Conservation (phyloP, 208 protist species). For the Angomonas deanei region DNA sequence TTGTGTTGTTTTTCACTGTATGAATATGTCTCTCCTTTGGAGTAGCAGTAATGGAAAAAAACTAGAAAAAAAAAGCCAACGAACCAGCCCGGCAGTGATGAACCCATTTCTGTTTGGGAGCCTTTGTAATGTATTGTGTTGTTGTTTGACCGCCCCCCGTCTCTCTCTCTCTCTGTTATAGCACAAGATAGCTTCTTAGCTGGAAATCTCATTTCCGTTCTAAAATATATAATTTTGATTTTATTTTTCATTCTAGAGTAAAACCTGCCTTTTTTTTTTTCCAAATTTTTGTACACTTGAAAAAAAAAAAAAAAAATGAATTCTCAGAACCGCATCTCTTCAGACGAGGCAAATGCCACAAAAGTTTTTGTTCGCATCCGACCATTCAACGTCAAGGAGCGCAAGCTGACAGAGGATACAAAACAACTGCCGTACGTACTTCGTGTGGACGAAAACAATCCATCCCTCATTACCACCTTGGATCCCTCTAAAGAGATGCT, state of each 20-base stretch:
- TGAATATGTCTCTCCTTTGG: too few relatives aligned
- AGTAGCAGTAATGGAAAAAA: too few relatives aligned
- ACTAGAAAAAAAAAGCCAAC: too few relatives aligned
- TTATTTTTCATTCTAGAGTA: not conserved
- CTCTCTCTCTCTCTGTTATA: too few relatives aligned
- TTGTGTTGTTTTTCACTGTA: slow-evolving; percentile 10
- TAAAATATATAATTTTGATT: not conserved
- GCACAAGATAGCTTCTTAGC: too few relatives aligned
- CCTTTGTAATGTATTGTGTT: too few relatives aligned
- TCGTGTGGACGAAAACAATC: slow-evolving; percentile 46
- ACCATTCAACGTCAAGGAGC: slow-evolving; percentile 53
- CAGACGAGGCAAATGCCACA: slow-evolving; percentile 31
- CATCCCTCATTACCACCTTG: slow-evolving; percentile 60
- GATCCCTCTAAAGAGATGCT: slow-evolving; percentile 28
- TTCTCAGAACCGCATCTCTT: not conserved
- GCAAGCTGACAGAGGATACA: not conserved
- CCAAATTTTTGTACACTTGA: not conserved
- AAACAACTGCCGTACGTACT: slow-evolving; percentile 17
- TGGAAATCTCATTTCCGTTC: too few relatives aligned
- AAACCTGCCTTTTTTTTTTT: not conserved
- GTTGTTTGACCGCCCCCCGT: too few relatives aligned
- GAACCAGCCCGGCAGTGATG: too few relatives aligned
- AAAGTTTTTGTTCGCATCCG: slow-evolving; percentile 77
- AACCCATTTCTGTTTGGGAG: too few relatives aligned
- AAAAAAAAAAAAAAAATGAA: not conserved